Evolutionary conservation across 176 grass and related monocot genomes (phyloP), one percentile per base, ranked within the genome.

Genomic region (Eragrostis curvula): DNA sequence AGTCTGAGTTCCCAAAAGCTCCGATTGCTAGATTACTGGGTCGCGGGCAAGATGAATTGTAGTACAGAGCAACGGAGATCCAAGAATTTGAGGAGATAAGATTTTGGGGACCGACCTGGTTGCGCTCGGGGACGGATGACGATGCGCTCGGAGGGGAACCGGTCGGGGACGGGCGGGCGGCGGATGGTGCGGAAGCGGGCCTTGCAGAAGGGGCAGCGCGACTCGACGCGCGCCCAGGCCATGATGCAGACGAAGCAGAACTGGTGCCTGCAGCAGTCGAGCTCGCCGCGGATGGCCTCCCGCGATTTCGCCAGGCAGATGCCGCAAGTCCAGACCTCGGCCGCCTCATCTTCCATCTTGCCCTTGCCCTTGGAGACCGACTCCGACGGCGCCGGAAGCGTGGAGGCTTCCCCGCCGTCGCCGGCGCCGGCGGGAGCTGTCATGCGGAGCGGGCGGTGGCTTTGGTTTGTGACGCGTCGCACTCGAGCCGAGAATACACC

Each of bases 231-330:
- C 18, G 75, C 90, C 96, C 96, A 95, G 66, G 91, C 96, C 96
- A 95, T 91, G 73, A 98, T 90, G 86, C 90, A 98, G 70, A 98
- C 81, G 84, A 95, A 98, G 84, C 96, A 98, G 76, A 98, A 98
- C 77, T 69, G 81, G 84, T 98, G 96, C 17, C 71, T 71, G 71
- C 92, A 98, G 84, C 90, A 79, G 81, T 98, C 96, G 42, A 93
- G 88, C 78, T 76, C 77, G 75, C 92, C 96, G 30, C 66, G 81
- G 69, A 98, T 86, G 79, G 82, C 82, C 49, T 15, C 67, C 14
- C 61, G 48, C 55, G 60, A 41, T 42, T 64, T 90, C 9, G 71
- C 41, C 9, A 90, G 69, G 86, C 96, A 98, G 86, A 98, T 93
- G 66, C 96, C 88, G 66, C 96, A 95, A n/a, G 41, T 74, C 74